Evolutionary conservation across 345 rosid genomes (phyloP).

Genomic region (Litchi chinensis): DNA sequence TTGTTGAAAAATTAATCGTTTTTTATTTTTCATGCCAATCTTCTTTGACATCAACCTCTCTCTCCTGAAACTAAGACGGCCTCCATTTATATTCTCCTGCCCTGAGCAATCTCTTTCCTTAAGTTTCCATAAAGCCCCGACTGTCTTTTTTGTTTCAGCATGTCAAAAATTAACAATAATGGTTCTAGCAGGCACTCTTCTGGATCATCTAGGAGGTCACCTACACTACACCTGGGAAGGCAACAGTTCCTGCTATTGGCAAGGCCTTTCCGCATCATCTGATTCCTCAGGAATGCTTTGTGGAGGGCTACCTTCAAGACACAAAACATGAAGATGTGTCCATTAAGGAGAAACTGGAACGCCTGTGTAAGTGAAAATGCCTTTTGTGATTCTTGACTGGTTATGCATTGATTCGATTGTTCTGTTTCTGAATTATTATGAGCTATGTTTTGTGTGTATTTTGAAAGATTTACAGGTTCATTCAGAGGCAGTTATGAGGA

Average conservation of each 20-base stretch:
- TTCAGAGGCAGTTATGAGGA: too few species aligned
- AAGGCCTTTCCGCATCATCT: slow-evolving; percentile 90
- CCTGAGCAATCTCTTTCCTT: slow-evolving; percentile 6
- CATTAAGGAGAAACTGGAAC: slow-evolving; percentile 81
- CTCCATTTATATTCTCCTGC: slow-evolving; percentile 44
- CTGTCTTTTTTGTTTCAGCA: slow-evolving; percentile 31
- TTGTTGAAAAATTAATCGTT: slow-evolving; percentile 26
- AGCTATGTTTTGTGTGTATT: background rate
- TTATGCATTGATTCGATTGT: background rate
- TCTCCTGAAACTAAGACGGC: slow-evolving; percentile 41
- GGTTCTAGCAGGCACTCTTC: slow-evolving; percentile 30
- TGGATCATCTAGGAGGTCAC: slow-evolving; percentile 36
- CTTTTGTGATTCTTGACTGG: background rate
- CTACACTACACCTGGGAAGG: slow-evolving; percentile 60
- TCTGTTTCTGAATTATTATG: background rate
- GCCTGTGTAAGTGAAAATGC: slow-evolving; percentile 63
- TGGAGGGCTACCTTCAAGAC: slow-evolving; percentile 80
- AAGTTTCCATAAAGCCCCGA: slow-evolving; percentile 9
- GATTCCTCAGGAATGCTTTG: slow-evolving; percentile 77
- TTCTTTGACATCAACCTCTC: slow-evolving; percentile 59
- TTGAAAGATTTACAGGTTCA: background rate
- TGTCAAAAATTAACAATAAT: slow-evolving; percentile 39
- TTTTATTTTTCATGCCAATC: slow-evolving; percentile 45
- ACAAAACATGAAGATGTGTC: slow-evolving; percentile 75
- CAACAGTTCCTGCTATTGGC: slow-evolving; percentile 86